Evolutionary conservation across 495 filamentous ascomycete species (phyloP).

Genomic region (Penicillium chermesinum): DNA sequence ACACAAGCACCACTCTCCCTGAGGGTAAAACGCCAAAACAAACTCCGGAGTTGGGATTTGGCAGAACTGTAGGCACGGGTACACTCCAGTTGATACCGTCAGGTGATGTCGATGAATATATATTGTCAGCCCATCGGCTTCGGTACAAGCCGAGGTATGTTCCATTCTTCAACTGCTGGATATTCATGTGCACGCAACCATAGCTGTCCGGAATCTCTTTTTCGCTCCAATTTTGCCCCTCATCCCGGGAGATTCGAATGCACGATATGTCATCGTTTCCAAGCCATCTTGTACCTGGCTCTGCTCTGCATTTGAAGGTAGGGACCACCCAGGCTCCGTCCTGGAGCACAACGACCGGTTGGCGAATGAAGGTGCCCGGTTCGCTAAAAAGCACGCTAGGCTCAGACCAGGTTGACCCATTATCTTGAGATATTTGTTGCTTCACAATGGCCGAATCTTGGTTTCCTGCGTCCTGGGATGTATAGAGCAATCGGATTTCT

Average conservation of each 20-base stretch:
- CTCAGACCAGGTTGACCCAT: constrained; percentile 13
- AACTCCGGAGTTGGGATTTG: constrained; percentile 23
- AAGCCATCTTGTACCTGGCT: constrained; percentile 18
- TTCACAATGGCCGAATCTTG: constrained; percentile 25
- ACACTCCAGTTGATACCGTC: constrained; percentile 20
- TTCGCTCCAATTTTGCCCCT: constrained; percentile 17
- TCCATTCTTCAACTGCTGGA: constrained; percentile 16
- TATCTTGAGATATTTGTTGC: constrained; percentile 10
- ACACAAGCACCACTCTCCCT: constrained; percentile 19
- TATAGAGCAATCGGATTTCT: constrained; percentile 20
- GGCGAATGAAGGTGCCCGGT: constrained; percentile 20
- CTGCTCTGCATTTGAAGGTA: constrained; percentile 22
- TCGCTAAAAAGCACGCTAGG: constrained; percentile 17
- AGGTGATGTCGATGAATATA: constrained; percentile 18
- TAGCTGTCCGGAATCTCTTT: constrained; percentile 17
- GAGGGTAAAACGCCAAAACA: constrained; percentile 23
- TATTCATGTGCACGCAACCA: constrained; percentile 24
- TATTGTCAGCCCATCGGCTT: constrained; percentile 22
- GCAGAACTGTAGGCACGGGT: constrained; percentile 14
- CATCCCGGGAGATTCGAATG: constrained; percentile 16
- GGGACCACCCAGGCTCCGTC: constrained; percentile 17
- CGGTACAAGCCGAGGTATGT: constrained; percentile 19
- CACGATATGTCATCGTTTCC: constrained; percentile 23
- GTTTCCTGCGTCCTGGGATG: constrained; percentile 20
- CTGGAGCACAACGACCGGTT: constrained; percentile 14